Evolutionary conservation across 345 rosid species (phyloP).

Genomic region (Syzygium aqueum): DNA sequence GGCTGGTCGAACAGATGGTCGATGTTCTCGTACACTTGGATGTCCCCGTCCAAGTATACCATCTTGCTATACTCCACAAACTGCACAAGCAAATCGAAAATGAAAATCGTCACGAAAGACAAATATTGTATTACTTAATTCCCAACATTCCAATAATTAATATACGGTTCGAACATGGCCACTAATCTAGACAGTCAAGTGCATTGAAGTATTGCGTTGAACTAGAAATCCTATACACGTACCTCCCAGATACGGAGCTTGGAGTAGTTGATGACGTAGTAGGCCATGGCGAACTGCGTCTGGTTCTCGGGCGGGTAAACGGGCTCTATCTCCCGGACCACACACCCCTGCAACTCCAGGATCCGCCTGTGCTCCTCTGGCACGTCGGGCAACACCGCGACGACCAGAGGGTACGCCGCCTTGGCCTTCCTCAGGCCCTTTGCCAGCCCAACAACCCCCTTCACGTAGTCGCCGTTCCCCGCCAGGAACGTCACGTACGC

Average conservation of each 20-base stretch:
- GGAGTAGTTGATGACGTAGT: constrained; percentile 88
- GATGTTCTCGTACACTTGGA: constrained; percentile 65
- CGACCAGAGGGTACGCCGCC: constrained; percentile 57
- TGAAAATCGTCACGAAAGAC: background rate
- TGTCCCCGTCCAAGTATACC: constrained; percentile 85
- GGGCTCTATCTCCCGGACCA: constrained; percentile 72
- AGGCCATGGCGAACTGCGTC: constrained; percentile 78
- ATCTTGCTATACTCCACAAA: constrained; percentile 73
- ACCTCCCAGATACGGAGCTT: constrained; percentile 96
- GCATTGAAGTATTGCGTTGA: background rate
- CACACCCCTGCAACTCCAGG: constrained; percentile 59
- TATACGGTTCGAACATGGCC: background rate
- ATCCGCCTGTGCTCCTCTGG: constrained; percentile 72
- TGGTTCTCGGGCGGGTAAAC: constrained; percentile 75
- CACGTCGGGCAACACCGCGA: constrained; percentile 71
- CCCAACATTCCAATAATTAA: background rate
- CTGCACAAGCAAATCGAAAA: constrained; percentile 19
- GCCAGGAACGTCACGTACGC: constrained; percentile 82
- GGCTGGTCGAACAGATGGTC: constrained; percentile 69
- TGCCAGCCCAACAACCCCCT: constrained; percentile 76
- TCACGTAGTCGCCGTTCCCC: constrained; percentile 70
- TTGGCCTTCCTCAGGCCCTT: constrained; percentile 65
- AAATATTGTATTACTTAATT: background rate
- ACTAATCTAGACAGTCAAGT: background rate
- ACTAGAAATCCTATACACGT: background rate